These are phyloP conservation scores for Pseudocercospora musae DNA, from an alignment of 2,329 filamentous ascomycete genomes.

Conservation along the genomic window DNA sequence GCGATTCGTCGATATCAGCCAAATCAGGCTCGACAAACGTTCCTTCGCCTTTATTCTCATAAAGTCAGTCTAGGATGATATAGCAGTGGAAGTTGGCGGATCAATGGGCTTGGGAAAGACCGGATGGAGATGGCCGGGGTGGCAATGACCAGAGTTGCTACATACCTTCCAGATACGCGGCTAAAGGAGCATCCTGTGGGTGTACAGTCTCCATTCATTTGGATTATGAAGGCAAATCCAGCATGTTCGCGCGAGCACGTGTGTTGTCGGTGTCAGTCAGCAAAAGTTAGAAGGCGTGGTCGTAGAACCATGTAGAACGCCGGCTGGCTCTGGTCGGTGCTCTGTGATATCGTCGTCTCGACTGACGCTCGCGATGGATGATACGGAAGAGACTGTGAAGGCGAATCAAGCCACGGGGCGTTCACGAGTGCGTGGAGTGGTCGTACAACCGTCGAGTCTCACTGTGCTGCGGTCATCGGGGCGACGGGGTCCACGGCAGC, in stretches of 20 bases:
- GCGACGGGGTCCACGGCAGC: background rate
- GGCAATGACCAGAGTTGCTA: constrained; percentile 11
- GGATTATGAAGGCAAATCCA: background rate
- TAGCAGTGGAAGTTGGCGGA: constrained; percentile 2
- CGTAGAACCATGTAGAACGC: too few species aligned
- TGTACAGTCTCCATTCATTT: constrained; percentile 78
- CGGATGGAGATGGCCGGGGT: background rate
- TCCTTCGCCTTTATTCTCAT: constrained; percentile 31
- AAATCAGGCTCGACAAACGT: constrained; percentile 25
- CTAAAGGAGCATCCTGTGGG: constrained; percentile 81
- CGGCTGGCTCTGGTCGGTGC: background rate
- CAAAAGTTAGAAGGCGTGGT: too few species aligned
- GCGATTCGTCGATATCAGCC: constrained; percentile 15
- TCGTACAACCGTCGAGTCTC: background rate
- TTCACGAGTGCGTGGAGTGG: background rate
- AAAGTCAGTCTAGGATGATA: constrained; percentile 9
- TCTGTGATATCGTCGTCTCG: background rate
- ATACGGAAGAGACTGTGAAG: background rate
- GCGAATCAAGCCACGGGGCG: background rate
- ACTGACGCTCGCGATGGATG: background rate
- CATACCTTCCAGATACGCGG: constrained; percentile 83
- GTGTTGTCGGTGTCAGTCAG: background rate
- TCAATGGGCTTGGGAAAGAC: background rate
- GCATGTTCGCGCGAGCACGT: background rate
- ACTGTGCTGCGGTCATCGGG: background rate